phyloP scores from a whole-genome alignment of 2,329 filamentous ascomycete species.

The Bisporella sp. region DNA sequence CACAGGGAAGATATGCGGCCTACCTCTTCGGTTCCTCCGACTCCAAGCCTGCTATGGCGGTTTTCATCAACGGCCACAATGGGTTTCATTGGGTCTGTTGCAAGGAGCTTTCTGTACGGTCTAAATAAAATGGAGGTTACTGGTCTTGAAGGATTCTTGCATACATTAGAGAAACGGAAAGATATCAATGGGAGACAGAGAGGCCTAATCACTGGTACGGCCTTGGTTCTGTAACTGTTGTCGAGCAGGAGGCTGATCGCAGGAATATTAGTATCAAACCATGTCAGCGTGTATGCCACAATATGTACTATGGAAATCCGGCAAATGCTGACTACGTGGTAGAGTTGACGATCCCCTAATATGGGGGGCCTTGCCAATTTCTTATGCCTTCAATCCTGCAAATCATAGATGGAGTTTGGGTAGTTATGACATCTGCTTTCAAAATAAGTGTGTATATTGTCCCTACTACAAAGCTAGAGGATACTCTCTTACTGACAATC shows the following conservation, averaged over 20 bases:
- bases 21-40: conserved; percentile 9
- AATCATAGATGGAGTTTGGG: conserved; percentile 86
- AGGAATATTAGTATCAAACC: conserved; percentile 64
- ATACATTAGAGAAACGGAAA: conserved; percentile 65
- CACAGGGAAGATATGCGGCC: conserved; percentile 14
- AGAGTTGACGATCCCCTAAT: conserved; percentile 92
- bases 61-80: conserved; percentile 67
- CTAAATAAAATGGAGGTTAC: conserved; percentile 69
- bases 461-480: background rate
- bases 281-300: conserved; percentile 74
- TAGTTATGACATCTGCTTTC: conserved; percentile 93
- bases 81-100: conserved; percentile 63
- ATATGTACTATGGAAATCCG: background rate
- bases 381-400: conserved; percentile 62
- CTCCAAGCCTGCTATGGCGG: conserved; percentile 54
- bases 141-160: conserved; percentile 69
- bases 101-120: conserved; percentile 66
- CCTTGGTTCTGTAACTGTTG: background rate
- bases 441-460: conserved; percentile 58
- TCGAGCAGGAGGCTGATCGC: background rate
- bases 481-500: conserved; percentile 4
- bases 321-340: conserved; percentile 8
- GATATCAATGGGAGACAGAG: conserved; percentile 59
- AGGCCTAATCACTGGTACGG: conserved; percentile 73
- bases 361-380: conserved; percentile 80